These are phyloP conservation scores for Chaetomium tenue DNA, from an alignment of 495 filamentous ascomycete genomes.

Conservation along the genomic window DNA sequence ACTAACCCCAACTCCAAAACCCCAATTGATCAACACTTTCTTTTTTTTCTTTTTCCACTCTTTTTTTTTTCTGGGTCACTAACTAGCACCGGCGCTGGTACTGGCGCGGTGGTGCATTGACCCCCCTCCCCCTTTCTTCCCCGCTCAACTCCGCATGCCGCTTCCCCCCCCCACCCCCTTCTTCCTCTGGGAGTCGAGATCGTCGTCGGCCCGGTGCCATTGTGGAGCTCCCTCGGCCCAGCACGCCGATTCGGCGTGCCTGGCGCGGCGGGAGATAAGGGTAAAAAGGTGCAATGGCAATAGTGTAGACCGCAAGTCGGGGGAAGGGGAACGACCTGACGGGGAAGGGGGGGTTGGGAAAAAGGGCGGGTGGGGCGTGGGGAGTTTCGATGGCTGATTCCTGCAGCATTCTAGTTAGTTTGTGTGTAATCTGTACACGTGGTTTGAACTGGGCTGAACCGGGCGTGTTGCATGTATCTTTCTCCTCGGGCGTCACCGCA, in stretches of 20 bases:
- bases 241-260: neutral
- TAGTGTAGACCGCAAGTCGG: too few species aligned
- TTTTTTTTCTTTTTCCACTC: neutral
- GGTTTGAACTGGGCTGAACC: too few species aligned
- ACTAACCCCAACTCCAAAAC: neutral
- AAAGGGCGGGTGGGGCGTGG: too few species aligned
- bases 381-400: too few species aligned
- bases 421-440: too few species aligned
- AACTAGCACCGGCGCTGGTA: neutral
- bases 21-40: conserved; percentile 1
- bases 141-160: neutral
- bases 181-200: neutral
- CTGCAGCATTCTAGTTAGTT: too few species aligned
- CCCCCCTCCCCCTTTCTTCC: neutral
- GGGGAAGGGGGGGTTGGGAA: neutral
- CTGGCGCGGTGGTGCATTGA: neutral
- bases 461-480: too few species aligned
- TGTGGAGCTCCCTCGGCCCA: neutral
- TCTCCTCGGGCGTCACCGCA: too few species aligned
- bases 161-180: too few species aligned
- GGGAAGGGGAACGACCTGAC: neutral
- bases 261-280: too few species aligned
- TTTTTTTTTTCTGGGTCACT: too few species aligned
- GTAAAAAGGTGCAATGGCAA: too few species aligned
- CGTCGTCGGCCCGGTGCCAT: neutral